Base-by-base conservation (phyloP, 352 stramenopile genomes). In the Peronospora destructor region DNA sequence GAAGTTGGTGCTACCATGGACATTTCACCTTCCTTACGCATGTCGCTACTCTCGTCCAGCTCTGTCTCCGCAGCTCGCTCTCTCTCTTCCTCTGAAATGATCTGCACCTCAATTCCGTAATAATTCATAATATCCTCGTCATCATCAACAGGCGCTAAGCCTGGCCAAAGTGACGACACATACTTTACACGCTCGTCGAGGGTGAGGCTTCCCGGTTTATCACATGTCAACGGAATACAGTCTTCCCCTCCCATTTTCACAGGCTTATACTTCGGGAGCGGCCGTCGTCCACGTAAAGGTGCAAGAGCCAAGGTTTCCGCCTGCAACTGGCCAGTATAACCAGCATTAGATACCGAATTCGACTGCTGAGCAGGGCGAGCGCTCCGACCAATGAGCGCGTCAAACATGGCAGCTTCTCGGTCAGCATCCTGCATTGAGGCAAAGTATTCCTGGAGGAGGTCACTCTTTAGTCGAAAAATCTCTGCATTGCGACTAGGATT, bases 111-210 rank as follows among this genome's bases (percentile, higher is more conserved):
- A 30, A 88, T 69, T 11, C 75, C 76, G 40, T 88, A 90, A 38
- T 88, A 87, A 40, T 85, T 48, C 68, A 87, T 83, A 36, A 85
- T 76, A 7, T 85, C 76, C 1, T 85, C 62, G n/a, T 85, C 68
- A 23, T 85, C 62, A 16, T 85, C 71, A 2, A 85, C 58, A 6
- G 79, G 79, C 16, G 78, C 73, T 29, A 80, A 61, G 25, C 65
- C 61, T 5, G 79, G 79, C 76, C 76, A 90, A 0, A 90, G 64
- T 13, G 66, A 83, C 25, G 71, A 73, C 3, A 90, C 67, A 49
- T 90, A 88, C 52, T 80, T 68, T 12, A 78, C 51, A 3, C 78
- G 72, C 10, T 77, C 73, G 9, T 84, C 72, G 25, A 76, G 70
- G 25, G 73, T 75, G 44, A 87, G 64, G 17, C 47, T 56, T 0